phyloP scores from a whole-genome alignment of 306 rosid genomes.

The Sphenostylis stenocarpa region DNA sequence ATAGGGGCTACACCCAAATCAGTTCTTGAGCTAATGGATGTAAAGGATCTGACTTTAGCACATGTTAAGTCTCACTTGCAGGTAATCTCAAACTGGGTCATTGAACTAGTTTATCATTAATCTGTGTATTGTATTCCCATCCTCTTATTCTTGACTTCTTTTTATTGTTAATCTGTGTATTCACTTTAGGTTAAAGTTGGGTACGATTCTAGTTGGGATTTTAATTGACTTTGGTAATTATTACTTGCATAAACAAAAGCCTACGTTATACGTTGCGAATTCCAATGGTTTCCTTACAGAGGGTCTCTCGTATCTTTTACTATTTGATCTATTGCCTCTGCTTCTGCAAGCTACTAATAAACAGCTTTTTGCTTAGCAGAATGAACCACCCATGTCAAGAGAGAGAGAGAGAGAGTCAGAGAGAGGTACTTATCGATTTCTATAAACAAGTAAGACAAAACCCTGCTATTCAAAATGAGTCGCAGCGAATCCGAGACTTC shows the following conservation, averaged over 20 bases:
- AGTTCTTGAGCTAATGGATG: slow-evolving; percentile 99
- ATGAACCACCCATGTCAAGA: slow-evolving; percentile 60
- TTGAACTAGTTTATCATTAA: neutral
- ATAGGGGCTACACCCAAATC: slow-evolving; percentile 98
- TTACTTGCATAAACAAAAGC: neutral
- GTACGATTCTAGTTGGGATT: slow-evolving; percentile 32
- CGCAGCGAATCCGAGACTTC: slow-evolving; percentile 49
- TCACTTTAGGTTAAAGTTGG: slow-evolving; percentile 4
- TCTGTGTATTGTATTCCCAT: neutral
- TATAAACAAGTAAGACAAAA: slow-evolving; percentile 73
- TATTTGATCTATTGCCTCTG: slow-evolving; percentile 74
- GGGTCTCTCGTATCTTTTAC: slow-evolving; percentile 59
- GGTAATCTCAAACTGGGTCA: slow-evolving; percentile 42
- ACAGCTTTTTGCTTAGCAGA: slow-evolving; percentile 88
- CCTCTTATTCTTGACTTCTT: neutral
- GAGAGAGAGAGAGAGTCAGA: slow-evolving; percentile 35
- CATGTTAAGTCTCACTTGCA: slow-evolving; percentile 99
- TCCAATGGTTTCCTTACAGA: slow-evolving; percentile 56
- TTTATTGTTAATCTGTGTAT: neutral
- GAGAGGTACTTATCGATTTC: slow-evolving; percentile 54
- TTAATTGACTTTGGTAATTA: neutral
- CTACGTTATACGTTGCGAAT: slow-evolving; percentile 47
- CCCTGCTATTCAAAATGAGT: slow-evolving; percentile 54
- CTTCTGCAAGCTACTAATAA: slow-evolving; percentile 53
- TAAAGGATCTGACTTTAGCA: slow-evolving; percentile 95